Base-by-base conservation (phyloP, 192 early-diverging fungal species). In the Linnemannia hyalina region DNA sequence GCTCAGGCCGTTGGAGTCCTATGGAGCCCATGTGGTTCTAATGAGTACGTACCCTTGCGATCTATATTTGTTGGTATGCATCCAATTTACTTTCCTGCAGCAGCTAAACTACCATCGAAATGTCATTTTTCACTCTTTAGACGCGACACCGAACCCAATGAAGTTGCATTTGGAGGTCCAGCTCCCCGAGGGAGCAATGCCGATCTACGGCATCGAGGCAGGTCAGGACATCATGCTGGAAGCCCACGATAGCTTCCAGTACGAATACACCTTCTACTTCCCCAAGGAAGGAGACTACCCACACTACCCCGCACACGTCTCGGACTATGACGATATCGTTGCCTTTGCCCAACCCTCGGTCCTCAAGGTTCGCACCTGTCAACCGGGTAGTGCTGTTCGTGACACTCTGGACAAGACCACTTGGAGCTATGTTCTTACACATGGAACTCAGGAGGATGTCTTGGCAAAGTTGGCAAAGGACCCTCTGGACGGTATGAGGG, bases 191-290 rank as follows among this genome's bases (percentile, higher is more conserved):
- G 91, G 91, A 6, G 68, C 89, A 1, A 68, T 92, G 22, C 80
- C 88, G 5, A 74, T 86, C 54, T 49, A 76, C 2, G 22, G 55
- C 26, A 32, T 86, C 11, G 79, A 81, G 26, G 1, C 80, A 23
- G 60, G 63, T 38, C 84, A 81, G 16, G 79, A 86, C 63, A 60
- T 86, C 71, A 60, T 60, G 18, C 15, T 86, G 49, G n/a, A 16
- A 2, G 84, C 70, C 1, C 80, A 86, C n/a, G 79, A 76, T 29
- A 86, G 71, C 16, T 86, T 74, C 76, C 75, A 86, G 42, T 80
- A 81, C 23, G 80, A 81, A 29, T 86, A 86, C 47, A 42, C 41
- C 20, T 92, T 92, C 47, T 92, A 92, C 52, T 92, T 92, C 77
- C 91, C 91, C n/a, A 74, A 75, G n/a, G 78, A 76, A 20, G 91